A percentile compares a stretch with the other conserved stretches of the same genome.
These are phyloP conservation scores for Lanmaoa rubissima DNA, from an alignment of 768 basidiomycete species.

Conservation along the genomic window DNA sequence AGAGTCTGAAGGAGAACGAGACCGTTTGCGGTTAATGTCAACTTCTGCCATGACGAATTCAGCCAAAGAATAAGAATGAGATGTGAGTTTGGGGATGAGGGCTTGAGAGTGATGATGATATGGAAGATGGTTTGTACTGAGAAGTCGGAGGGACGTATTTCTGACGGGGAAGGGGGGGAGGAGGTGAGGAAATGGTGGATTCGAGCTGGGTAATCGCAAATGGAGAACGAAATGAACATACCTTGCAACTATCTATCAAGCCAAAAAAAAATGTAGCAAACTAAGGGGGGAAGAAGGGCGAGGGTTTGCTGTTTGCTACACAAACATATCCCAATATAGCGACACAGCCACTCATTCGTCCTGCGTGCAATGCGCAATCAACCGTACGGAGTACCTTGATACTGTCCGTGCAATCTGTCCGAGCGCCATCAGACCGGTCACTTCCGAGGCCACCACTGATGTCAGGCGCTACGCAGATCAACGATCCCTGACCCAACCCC, in stretches of 20 bases:
- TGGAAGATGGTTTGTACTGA: conserved; percentile 40
- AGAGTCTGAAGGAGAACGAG: conserved; percentile 80
- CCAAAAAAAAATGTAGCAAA: not conserved
- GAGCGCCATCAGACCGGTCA: too few relatives aligned
- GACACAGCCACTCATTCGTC: conserved; percentile 12
- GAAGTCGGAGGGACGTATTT: conserved; percentile 41
- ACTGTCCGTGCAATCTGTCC: too few relatives aligned
- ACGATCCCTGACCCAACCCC: not conserved
- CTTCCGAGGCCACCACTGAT: too few relatives aligned
- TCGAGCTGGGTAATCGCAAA: conserved; percentile 51
- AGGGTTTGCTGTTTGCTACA: conserved; percentile 10
- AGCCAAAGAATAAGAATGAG: conserved; percentile 41
- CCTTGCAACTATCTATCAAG: conserved; percentile 20
- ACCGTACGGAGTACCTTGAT: too few relatives aligned
- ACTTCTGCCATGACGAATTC: conserved; percentile 82
- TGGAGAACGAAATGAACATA: conserved; percentile 34
- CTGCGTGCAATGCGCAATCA: too few relatives aligned
- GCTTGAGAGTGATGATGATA: conserved; percentile 43
- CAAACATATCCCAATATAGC: conserved; percentile 19
- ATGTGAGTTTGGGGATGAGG: conserved; percentile 42
- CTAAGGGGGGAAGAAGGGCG: not conserved
- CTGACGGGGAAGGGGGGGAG: conserved; percentile 50
- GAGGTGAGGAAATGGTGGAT: conserved; percentile 55
- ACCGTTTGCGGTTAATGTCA: conserved; percentile 82
- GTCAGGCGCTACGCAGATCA: too few relatives aligned